Base-by-base conservation (phyloP, 2,329 filamentous ascomycete species). In the Fusarium beomiforme region DNA sequence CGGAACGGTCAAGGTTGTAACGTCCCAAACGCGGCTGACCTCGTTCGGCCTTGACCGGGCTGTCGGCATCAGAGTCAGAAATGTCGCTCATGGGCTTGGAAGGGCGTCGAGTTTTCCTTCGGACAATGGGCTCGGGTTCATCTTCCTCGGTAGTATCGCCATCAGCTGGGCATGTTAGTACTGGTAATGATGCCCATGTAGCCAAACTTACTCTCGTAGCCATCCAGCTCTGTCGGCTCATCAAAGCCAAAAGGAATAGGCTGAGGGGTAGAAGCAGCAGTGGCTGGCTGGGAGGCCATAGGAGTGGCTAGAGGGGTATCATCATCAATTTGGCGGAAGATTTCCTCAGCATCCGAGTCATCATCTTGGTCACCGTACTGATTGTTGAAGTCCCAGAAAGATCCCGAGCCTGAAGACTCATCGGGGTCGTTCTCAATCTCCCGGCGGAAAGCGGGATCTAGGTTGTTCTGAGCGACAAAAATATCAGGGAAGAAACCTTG, bases 401-500 rank as follows among this genome's bases (percentile, higher is more conserved):
- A 89, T 42, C 84, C 84, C 24, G 86, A 88, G 64, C 85, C 85
- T 8, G 85, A 89, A 1, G 85, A 87, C 66, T 89, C 87, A 54
- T 88, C 85, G n/a, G 83, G 82, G 70, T 93, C 90, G 69, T 88
- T 86, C 77, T 94, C 92, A 70, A 95, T 91, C 81, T 93, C 90
- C 43, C 89, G 88, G 70, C 92, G 91, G 76, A 95, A 90, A 55
- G 87, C 86, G 9, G 92, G 91, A 74, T 94, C 92, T 8, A 95
- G 85, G 19, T 88, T 86, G 76, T 89, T 91, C 80, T 94, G 92
- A 53, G 92, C 89, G 61, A 95, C 85, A 79, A 95, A 95, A 64
- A 95, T 90, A 77, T 94, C 90, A 2, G 92, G 91, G 68, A 93
- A 93, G 70, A 94, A 88, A 69, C 89, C 88, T 65, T 88, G 87